These are phyloP conservation scores for Spergularia azorica DNA, from an alignment of 179 eudicot genomes.

Conservation along the genomic window DNA sequence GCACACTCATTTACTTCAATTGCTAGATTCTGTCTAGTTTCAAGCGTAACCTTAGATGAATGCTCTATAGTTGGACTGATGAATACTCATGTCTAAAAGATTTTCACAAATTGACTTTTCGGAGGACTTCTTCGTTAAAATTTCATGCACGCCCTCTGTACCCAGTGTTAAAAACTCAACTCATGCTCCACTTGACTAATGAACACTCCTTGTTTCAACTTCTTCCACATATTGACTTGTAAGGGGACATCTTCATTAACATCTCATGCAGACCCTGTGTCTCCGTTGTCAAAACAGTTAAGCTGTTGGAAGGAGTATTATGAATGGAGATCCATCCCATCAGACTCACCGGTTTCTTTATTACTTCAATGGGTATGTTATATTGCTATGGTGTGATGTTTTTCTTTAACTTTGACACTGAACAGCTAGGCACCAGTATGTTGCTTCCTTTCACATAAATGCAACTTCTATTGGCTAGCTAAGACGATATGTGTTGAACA, in stretches of 20 bases:
- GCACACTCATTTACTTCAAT: neutral
- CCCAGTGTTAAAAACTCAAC: too few relatives aligned
- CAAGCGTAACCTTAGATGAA: neutral
- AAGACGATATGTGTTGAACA: too few relatives aligned
- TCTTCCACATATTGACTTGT: conserved; percentile 19
- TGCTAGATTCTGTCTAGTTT: neutral
- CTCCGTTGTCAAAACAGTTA: conserved; percentile 48
- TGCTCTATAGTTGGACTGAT: too few relatives aligned
- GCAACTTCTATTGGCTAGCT: neutral
- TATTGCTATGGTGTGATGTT: neutral
- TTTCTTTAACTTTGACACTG: neutral
- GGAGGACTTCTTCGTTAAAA: too few relatives aligned
- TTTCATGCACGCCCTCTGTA: too few relatives aligned
- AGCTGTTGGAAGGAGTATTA: conserved; percentile 80
- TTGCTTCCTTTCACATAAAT: neutral
- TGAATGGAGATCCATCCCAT: conserved; percentile 82
- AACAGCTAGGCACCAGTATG: neutral
- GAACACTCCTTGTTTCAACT: neutral
- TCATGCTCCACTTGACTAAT: neutral
- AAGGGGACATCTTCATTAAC: conserved; percentile 20
- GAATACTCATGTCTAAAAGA: too few relatives aligned
- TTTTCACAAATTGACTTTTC: too few relatives aligned
- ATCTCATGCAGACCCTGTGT: conserved; percentile 62
- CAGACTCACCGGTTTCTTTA: conserved; percentile 75
- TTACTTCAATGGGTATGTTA: conserved; percentile 84